These are phyloP conservation scores for Microthyrium microscopicum DNA, from an alignment of 2,329 filamentous ascomycete genomes.

Conservation along the genomic window DNA sequence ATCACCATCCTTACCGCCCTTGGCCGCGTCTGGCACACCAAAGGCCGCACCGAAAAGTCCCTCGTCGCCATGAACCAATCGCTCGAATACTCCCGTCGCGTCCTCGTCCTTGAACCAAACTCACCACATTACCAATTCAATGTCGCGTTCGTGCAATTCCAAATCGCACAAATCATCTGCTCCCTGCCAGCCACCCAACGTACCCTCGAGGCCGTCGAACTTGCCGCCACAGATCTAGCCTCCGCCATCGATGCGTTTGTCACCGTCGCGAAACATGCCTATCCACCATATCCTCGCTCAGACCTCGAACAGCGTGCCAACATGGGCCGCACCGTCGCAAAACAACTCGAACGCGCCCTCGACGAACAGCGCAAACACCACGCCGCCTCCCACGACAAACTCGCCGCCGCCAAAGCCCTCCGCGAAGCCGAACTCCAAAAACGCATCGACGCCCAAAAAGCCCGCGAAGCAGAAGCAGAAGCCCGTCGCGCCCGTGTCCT, in stretches of 20 bases:
- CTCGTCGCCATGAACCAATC: conserved; percentile 46
- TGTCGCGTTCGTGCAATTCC: conserved; percentile 91
- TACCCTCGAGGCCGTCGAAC: conserved; percentile 63
- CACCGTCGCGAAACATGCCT: conserved; percentile 41
- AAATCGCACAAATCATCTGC: conserved; percentile 71
- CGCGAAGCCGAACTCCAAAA: conserved; percentile 65
- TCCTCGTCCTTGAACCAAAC: conserved; percentile 61
- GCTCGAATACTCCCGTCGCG: conserved; percentile 47
- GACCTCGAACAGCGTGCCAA: conserved; percentile 90
- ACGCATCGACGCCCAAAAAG: conserved; percentile 60
- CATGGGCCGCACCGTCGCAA: conserved; percentile 89
- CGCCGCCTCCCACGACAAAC: conserved; percentile 76
- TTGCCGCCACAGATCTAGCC: conserved; percentile 65
- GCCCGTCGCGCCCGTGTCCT: conserved; percentile 46
- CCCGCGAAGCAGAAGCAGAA: conserved; percentile 54
- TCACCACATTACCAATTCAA: conserved; percentile 94
- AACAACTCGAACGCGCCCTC: conserved; percentile 73
- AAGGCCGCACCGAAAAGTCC: conserved; percentile 53
- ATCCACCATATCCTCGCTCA: conserved; percentile 72
- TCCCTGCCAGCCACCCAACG: conserved; percentile 58
- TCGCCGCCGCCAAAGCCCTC: conserved; percentile 61
- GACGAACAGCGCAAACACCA: conserved; percentile 83
- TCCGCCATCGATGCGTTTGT: conserved; percentile 60
- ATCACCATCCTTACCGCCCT: conserved; percentile 69
- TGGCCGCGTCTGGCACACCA: conserved; percentile 72